Evolutionary conservation across 1,284 basidiomycete species (phyloP).

Genomic region (Tilletia horrida): DNA sequence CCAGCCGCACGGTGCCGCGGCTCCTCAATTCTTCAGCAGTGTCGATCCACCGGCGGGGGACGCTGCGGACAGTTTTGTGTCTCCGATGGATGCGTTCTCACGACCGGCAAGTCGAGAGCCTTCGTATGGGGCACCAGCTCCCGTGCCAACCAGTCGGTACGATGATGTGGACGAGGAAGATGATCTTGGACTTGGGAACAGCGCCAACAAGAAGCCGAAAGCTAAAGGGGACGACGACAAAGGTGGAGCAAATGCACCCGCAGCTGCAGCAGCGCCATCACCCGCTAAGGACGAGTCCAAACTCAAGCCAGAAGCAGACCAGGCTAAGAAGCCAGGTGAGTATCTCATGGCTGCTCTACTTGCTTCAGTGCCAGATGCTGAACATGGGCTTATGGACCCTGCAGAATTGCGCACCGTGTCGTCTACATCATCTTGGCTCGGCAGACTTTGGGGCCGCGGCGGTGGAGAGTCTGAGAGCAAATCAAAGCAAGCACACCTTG

Average conservation of each 20-base stretch:
- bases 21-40: constrained; percentile 52
- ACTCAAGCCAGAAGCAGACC: background rate
- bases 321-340: constrained; percentile 26
- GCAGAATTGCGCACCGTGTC: constrained; percentile 42
- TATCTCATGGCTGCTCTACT: too few relatives aligned
- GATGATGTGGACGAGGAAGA: constrained; percentile 70
- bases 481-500: constrained; percentile 70
- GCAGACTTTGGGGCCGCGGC: constrained; percentile 59
- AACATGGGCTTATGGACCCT: too few relatives aligned
- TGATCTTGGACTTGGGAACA: constrained; percentile 87
- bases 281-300: too few relatives aligned
- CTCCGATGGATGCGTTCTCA: constrained; percentile 72
- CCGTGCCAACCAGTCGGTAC: constrained; percentile 24
- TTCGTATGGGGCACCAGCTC: background rate
- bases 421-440: constrained; percentile 65
- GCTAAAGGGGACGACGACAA: background rate
- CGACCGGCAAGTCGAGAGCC: background rate
- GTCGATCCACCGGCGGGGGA: constrained; percentile 35
- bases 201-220: background rate
- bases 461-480: constrained; percentile 55
- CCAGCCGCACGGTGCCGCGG: constrained; percentile 39
- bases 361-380: too few relatives aligned
- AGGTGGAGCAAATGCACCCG: background rate
- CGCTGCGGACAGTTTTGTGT: constrained; percentile 64
- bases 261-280: too few relatives aligned